These are phyloP conservation scores for Xylaria hypoxylon DNA, from an alignment of 2,329 filamentous ascomycete genomes.

Conservation along the genomic window DNA sequence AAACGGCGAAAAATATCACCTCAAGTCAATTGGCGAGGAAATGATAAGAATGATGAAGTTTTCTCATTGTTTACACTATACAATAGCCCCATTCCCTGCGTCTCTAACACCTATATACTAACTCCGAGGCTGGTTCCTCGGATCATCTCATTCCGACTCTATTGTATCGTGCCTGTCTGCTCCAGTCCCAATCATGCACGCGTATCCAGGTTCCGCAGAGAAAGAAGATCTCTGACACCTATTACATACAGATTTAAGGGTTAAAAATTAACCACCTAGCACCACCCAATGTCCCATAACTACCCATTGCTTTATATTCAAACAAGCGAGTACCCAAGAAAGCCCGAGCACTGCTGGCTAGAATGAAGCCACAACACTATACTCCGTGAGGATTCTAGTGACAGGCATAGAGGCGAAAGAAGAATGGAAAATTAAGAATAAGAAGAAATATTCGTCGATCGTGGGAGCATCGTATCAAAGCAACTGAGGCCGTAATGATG, in stretches of 20 bases:
- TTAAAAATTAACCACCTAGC: slow-evolving; percentile 11
- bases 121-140: slow-evolving; percentile 2
- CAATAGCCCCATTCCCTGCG: slow-evolving; percentile 13
- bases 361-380: slow-evolving; percentile 17
- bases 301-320: slow-evolving; percentile 27
- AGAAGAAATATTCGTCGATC: slow-evolving; percentile 30
- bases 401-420: slow-evolving; percentile 18
- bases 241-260: slow-evolving; percentile 29
- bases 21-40: background rate
- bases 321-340: slow-evolving; percentile 32
- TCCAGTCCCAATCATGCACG: slow-evolving; percentile 28
- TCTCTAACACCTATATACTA: slow-evolving; percentile 24
- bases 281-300: slow-evolving; percentile 5
- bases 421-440: slow-evolving; percentile 31
- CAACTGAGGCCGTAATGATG: slow-evolving; percentile 17
- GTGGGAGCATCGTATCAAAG: slow-evolving; percentile 26
- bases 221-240: slow-evolving; percentile 17
- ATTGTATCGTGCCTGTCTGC: slow-evolving; percentile 19
- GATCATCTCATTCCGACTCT: slow-evolving; percentile 24
- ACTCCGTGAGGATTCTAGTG: slow-evolving; percentile 11
- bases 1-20: background rate
- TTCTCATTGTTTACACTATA: slow-evolving; percentile 36
- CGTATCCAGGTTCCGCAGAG: slow-evolving; percentile 27
- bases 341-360: slow-evolving; percentile 18
- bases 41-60: slow-evolving; percentile 12